phyloP scores from a whole-genome alignment of 805 yeast species.

The Candida khao-thaluensis region DNA sequence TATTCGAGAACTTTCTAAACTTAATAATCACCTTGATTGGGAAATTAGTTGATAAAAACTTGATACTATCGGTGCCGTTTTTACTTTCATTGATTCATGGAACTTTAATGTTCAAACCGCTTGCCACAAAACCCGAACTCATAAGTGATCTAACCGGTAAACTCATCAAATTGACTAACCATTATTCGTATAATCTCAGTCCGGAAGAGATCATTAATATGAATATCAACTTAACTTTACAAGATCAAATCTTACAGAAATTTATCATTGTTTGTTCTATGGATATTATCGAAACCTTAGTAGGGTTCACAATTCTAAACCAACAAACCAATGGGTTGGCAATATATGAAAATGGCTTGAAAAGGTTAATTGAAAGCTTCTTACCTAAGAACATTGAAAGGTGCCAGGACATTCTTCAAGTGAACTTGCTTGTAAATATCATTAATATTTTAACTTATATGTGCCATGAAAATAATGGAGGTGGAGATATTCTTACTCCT shows the following conservation, averaged over 20 bases:
- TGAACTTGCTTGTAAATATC: slow-evolving; percentile 49
- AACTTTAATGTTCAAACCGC: slow-evolving; percentile 56
- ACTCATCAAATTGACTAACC: slow-evolving; percentile 18
- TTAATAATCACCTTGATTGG: slow-evolving; percentile 26
- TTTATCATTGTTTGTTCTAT: slow-evolving; percentile 49
- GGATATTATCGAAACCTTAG: slow-evolving; percentile 55
- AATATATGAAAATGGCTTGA: slow-evolving; percentile 8
- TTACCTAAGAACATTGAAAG: slow-evolving; percentile 51
- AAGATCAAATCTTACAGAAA: slow-evolving; percentile 37
- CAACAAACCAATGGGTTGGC: background rate
- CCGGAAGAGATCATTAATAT: slow-evolving; percentile 23
- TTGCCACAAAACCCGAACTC: slow-evolving; percentile 49
- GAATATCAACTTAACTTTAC: slow-evolving; percentile 12
- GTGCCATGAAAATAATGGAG: slow-evolving; percentile 23
- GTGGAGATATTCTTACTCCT: slow-evolving; percentile 6
- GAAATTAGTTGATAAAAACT: slow-evolving; percentile 22
- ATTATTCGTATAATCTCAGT: slow-evolving; percentile 15
- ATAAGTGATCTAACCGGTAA: slow-evolving; percentile 18
- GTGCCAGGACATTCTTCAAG: slow-evolving; percentile 36
- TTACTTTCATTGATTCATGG: slow-evolving; percentile 57
- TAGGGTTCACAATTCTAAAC: slow-evolving; percentile 14
- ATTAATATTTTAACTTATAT: slow-evolving; percentile 54
- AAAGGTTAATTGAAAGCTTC: slow-evolving; percentile 34
- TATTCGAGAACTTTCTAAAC: slow-evolving; percentile 41
- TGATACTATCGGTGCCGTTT: slow-evolving; percentile 52